phyloP scores from a whole-genome alignment of 2,329 filamentous ascomycete species.

The Monosporascus sp. region DNA sequence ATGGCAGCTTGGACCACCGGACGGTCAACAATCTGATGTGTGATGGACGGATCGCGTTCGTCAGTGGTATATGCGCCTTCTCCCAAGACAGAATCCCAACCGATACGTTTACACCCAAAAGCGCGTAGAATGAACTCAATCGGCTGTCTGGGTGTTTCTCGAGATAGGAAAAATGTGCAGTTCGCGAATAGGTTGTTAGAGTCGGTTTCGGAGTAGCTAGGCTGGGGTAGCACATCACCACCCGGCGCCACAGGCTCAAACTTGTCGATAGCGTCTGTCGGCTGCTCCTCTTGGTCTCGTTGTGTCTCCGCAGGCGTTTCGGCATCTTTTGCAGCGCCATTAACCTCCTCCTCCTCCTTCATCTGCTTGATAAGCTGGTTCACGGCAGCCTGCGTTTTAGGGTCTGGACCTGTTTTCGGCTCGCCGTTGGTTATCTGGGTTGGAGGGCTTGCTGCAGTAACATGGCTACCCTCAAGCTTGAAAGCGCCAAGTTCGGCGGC shows the following conservation, averaged over 20 bases:
- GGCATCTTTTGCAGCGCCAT: conserved; percentile 36
- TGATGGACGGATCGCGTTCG: conserved; percentile 82
- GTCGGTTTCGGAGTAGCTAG: conserved; percentile 58
- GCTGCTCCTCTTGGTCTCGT: conserved; percentile 41
- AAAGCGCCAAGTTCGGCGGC: conserved; percentile 89
- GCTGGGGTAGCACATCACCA: conserved; percentile 82
- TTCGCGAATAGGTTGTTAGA: conserved; percentile 76
- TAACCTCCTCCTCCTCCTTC: conserved; percentile 54
- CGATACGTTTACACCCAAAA: conserved; percentile 93
- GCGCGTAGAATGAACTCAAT: conserved; percentile 89
- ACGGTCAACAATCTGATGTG: conserved; percentile 92
- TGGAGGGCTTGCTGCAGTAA: conserved; percentile 47
- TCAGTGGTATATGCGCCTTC: conserved; percentile 89
- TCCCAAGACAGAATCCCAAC: conserved; percentile 87
- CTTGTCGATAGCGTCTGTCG: conserved; percentile 71
- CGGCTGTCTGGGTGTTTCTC: conserved; percentile 84
- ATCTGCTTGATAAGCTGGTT: conserved; percentile 65
- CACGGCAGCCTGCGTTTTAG: conserved; percentile 59
- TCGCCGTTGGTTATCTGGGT: conserved; percentile 48
- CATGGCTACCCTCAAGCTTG: conserved; percentile 72
- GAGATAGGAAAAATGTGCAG: conserved; percentile 87
- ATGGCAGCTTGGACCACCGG: conserved; percentile 63
- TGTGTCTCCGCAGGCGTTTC: conserved; percentile 33
- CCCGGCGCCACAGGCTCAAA: conserved; percentile 81
- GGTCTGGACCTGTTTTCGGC: conserved; percentile 50